Evolutionary conservation across 2,329 filamentous ascomycete species (phyloP).

Genomic region (Diaporthe vexans): DNA sequence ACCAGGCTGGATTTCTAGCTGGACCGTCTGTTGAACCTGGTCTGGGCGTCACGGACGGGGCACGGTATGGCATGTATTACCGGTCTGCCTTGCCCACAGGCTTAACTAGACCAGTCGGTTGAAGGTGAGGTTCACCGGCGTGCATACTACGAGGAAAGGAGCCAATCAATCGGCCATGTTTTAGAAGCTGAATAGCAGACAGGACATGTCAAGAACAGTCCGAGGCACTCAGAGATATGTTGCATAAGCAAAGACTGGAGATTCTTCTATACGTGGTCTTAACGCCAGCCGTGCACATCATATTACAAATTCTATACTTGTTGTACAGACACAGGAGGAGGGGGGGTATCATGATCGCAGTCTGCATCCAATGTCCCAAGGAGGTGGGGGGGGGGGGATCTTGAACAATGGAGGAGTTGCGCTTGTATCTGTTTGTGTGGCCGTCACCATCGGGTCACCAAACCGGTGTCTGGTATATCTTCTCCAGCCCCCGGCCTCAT

Average conservation of each 20-base stretch:
- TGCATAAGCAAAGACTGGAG: neutral
- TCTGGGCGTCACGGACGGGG: no score
- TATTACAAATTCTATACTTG: neutral
- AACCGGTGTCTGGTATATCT: neutral
- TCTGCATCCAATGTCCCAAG: neutral
- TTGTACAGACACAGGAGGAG: neutral
- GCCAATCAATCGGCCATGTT: no score
- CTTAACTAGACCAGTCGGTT: no score
- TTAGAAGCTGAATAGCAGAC: no score
- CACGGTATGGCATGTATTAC: no score
- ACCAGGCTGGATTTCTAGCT: neutral
- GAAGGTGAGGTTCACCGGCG: no score
- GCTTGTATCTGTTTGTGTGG: neutral
- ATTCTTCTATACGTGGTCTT: constrained; percentile 6
- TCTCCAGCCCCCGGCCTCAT: neutral
- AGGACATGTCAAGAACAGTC: neutral
- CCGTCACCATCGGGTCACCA: neutral
- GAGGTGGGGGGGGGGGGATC: neutral
- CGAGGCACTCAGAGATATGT: no score
- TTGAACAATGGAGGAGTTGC: neutral
- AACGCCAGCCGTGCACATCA: constrained; percentile 18
- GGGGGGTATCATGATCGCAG: constrained; percentile 1
- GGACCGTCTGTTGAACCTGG: no score
- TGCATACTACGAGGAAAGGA: no score
- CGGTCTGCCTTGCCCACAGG: no score